phyloP scores from a whole-genome alignment of 1,284 basidiomycete species.

The Heliocybe sulcata region DNA sequence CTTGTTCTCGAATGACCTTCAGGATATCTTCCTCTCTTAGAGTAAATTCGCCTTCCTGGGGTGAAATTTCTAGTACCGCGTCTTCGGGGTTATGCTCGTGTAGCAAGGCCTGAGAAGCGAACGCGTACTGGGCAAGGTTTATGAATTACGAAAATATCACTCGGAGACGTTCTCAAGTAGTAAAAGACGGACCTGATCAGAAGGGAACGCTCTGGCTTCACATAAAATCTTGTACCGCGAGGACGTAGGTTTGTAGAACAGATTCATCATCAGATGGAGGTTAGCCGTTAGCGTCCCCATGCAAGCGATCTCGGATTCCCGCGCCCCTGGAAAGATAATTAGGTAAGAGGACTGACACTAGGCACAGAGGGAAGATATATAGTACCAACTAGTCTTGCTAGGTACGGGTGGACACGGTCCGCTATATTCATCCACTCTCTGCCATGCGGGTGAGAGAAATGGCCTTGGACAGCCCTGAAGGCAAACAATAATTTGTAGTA shows the following conservation, averaged over 20 bases:
- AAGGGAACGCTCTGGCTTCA: constrained; percentile 92
- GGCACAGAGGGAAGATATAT: constrained; percentile 1
- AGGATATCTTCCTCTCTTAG: constrained; percentile 91
- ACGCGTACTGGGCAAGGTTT: constrained; percentile 70
- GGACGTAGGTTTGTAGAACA: constrained; percentile 87
- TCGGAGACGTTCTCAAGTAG: constrained; percentile 1
- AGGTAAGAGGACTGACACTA: neutral
- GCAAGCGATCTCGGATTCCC: constrained; percentile 84
- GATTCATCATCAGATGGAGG: constrained; percentile 89
- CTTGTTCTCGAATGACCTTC: constrained; percentile 65
- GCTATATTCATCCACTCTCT: constrained; percentile 84
- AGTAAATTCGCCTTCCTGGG: constrained; percentile 79
- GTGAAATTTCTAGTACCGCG: constrained; percentile 75
- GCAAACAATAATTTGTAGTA: constrained; percentile 7
- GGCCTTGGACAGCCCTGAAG: constrained; percentile 81
- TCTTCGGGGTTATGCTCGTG: constrained; percentile 75
- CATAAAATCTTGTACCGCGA: constrained; percentile 91
- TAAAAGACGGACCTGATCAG: constrained; percentile 59
- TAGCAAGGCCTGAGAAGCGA: constrained; percentile 78
- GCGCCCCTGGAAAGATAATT: constrained; percentile 56
- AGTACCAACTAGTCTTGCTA: constrained; percentile 81
- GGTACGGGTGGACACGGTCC: constrained; percentile 64
- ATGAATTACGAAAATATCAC: constrained; percentile 6
- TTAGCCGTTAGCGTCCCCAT: constrained; percentile 94
- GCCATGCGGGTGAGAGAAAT: constrained; percentile 82